A percentile compares a stretch with the other conserved stretches of the same genome.
Conservation (phyloP, 768 basidiomycete genomes). For the Cubamyces lactineus region DNA sequence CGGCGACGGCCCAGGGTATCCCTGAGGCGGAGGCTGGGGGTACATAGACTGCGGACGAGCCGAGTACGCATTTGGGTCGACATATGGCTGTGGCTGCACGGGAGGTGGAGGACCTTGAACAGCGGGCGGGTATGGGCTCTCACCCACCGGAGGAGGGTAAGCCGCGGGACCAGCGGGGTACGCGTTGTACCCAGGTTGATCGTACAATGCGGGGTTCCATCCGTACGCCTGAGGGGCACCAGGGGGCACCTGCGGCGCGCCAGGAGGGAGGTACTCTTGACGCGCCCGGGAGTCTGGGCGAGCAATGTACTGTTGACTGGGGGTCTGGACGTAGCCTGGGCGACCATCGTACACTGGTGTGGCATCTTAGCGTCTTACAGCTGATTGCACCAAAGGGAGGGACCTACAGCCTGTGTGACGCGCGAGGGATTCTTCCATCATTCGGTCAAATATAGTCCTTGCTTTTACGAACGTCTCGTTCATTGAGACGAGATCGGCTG, state of each 20-base stretch:
- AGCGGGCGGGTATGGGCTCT: slow-evolving; percentile 29
- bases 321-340: slow-evolving; percentile 29
- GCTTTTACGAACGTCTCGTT: slow-evolving; percentile 93
- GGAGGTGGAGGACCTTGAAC: slow-evolving; percentile 36
- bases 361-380: neutral
- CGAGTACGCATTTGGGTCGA: slow-evolving; percentile 33
- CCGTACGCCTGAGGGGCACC: slow-evolving; percentile 49
- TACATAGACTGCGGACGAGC: slow-evolving; percentile 31
- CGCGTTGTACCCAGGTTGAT: slow-evolving; percentile 47
- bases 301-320: slow-evolving; percentile 31
- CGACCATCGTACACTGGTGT: slow-evolving; percentile 58
- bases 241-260: slow-evolving; percentile 36
- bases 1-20: slow-evolving; percentile 26
- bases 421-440: slow-evolving; percentile 91
- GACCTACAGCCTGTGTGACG: slow-evolving; percentile 64
- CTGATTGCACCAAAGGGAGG: neutral
- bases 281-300: slow-evolving; percentile 39
- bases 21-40: slow-evolving; percentile 33
- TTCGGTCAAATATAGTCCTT: slow-evolving; percentile 85
- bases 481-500: slow-evolving; percentile 93
- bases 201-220: slow-evolving; percentile 53
- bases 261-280: slow-evolving; percentile 34
- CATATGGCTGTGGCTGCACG: slow-evolving; percentile 24
- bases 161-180: slow-evolving; percentile 39
- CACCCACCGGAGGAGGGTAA: slow-evolving; percentile 35